phyloP scores from a whole-genome alignment of 176 grass and related monocot species.

The Ananas comosus region DNA sequence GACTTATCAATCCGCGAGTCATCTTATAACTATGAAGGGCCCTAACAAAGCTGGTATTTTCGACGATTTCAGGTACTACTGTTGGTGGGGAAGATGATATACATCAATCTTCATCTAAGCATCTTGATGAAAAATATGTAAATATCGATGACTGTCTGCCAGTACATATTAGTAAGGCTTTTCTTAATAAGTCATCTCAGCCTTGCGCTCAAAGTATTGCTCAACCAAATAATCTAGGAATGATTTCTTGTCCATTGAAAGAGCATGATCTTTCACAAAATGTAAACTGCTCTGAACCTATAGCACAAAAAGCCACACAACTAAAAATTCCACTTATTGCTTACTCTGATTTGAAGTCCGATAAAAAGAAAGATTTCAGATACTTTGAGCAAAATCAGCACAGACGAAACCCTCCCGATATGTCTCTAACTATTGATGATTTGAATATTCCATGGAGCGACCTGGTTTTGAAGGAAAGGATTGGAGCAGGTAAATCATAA shows the following conservation, averaged over 20 bases:
- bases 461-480: slow-evolving; percentile 81
- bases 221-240: neutral
- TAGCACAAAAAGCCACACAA: slow-evolving; percentile 24
- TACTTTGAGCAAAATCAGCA: slow-evolving; percentile 36
- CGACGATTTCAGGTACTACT: slow-evolving; percentile 31
- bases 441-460: slow-evolving; percentile 83
- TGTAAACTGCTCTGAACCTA: slow-evolving; percentile 21
- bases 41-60: neutral
- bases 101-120: slow-evolving; percentile 32
- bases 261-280: slow-evolving; percentile 13
- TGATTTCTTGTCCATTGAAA: slow-evolving; percentile 6
- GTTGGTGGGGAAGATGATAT: slow-evolving; percentile 20
- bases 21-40: no score
- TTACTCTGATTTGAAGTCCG: slow-evolving; percentile 39
- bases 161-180: slow-evolving; percentile 20
- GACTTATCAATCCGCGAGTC: no score
- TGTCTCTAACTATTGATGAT: slow-evolving; percentile 68
- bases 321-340: slow-evolving; percentile 33
- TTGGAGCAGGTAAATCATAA: slow-evolving; percentile 71
- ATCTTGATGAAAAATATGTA: slow-evolving; percentile 26
- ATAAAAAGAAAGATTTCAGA: slow-evolving; percentile 58
- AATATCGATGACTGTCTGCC: slow-evolving; percentile 22
- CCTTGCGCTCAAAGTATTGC: neutral
- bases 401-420: slow-evolving; percentile 32
- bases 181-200: slow-evolving; percentile 1